These are phyloP conservation scores for Aspergillus versicolor DNA, from an alignment of 2,329 filamentous ascomycete genomes.

Conservation along the genomic window DNA sequence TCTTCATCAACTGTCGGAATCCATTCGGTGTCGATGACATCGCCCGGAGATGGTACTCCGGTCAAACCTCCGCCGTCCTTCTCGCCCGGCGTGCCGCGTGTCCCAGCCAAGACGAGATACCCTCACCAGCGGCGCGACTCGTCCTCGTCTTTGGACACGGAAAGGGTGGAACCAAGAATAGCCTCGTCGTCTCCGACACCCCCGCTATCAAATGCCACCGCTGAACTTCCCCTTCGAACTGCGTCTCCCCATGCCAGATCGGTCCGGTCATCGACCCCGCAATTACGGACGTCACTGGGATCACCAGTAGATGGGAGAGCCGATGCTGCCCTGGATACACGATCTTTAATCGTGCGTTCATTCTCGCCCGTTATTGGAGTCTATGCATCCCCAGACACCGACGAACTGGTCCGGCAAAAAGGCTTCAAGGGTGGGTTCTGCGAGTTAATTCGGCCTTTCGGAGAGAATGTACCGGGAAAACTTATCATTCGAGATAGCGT, in stretches of 20 bases:
- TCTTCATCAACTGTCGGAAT: conserved; percentile 22
- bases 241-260: conserved; percentile 64
- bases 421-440: conserved; percentile 80
- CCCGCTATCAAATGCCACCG: conserved; percentile 58
- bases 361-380: conserved; percentile 89
- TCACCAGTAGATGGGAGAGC: conserved; percentile 54
- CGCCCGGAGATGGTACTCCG: conserved; percentile 63
- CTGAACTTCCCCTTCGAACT: conserved; percentile 67
- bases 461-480: conserved; percentile 82
- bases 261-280: conserved; percentile 55
- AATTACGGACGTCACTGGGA: conserved; percentile 46
- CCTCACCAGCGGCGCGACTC: conserved; percentile 52
- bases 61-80: conserved; percentile 69
- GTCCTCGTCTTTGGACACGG: conserved; percentile 42
- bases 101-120: conserved; percentile 60
- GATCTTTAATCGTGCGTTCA: conserved; percentile 71
- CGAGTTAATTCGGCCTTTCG: conserved; percentile 85
- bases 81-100: conserved; percentile 63
- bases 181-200: conserved; percentile 59
- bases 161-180: conserved; percentile 53
- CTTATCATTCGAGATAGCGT: conserved; percentile 88
- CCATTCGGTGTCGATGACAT: conserved; percentile 62
- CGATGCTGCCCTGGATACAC: conserved; percentile 55
- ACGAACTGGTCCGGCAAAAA: conserved; percentile 76
- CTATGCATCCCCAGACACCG: conserved; percentile 81